These are phyloP conservation scores for Fusarium dimerum DNA, from an alignment of 2,329 filamentous ascomycete species.

Conservation along the genomic window DNA sequence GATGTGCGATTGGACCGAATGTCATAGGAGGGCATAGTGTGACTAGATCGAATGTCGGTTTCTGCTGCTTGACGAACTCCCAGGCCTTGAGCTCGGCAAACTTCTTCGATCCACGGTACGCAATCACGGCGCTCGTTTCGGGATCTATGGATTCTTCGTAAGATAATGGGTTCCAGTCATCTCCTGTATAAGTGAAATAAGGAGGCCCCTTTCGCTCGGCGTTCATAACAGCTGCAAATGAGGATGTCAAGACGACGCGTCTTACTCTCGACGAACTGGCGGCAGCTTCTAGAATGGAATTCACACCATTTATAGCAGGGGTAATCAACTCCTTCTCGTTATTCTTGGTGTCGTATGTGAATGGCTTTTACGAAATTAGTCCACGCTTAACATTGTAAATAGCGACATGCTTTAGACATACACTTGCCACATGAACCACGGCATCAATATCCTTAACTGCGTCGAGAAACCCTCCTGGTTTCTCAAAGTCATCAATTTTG, in stretches of 20 bases:
- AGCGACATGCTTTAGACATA: constrained; percentile 8
- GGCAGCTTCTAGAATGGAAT: constrained; percentile 40
- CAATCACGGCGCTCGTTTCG: constrained; percentile 40
- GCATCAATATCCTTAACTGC: constrained; percentile 43
- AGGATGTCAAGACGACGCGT: constrained; percentile 60
- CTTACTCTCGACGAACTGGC: constrained; percentile 23
- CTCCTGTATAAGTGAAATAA: constrained; percentile 50
- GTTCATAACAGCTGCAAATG: constrained; percentile 67
- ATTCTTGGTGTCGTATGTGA: constrained; percentile 43
- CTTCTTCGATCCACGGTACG: constrained; percentile 38
- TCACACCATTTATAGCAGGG: constrained; percentile 48
- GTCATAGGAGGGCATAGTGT: constrained; percentile 47
- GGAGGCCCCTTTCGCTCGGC: constrained; percentile 42
- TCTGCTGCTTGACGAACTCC: constrained; percentile 36
- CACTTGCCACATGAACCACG: constrained; percentile 47
- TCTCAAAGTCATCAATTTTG: constrained; percentile 43
- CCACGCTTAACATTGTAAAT: too few relatives aligned
- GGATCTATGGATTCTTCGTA: constrained; percentile 47
- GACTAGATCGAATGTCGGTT: constrained; percentile 43
- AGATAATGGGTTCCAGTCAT: constrained; percentile 60
- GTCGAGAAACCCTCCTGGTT: constrained; percentile 36
- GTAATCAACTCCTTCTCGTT: constrained; percentile 47
- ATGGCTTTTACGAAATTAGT: constrained; percentile 33
- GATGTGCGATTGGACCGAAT: constrained; percentile 46
- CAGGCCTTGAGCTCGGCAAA: constrained; percentile 38